Conservation (phyloP, 1,284 basidiomycete species). For the Ustilago crameri region DNA sequence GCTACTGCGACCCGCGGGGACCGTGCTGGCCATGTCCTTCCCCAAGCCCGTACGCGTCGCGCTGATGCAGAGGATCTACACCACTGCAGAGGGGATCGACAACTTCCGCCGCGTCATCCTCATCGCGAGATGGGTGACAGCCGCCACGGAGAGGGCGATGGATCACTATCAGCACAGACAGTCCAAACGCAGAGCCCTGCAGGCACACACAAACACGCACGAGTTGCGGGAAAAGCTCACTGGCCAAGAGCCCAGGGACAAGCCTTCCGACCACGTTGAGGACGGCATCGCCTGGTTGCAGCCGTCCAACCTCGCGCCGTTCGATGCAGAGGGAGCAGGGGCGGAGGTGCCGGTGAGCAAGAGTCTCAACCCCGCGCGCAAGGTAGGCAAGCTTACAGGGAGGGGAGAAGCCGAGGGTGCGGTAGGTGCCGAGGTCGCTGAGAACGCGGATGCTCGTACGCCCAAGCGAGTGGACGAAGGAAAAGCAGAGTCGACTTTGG, state of each 20-base stretch:
- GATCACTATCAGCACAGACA: slow-evolving; percentile 34
- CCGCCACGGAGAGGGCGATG: slow-evolving; percentile 36
- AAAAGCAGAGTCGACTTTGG: neutral
- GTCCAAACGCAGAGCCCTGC: neutral
- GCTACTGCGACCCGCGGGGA: slow-evolving; percentile 23
- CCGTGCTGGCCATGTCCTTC: slow-evolving; percentile 23
- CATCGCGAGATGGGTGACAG: slow-evolving; percentile 39
- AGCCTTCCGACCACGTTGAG: slow-evolving; percentile 14
- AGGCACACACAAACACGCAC: neutral
- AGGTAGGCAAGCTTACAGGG: slow-evolving; percentile 35
- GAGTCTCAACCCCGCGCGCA: slow-evolving; percentile 5
- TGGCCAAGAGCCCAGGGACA: slow-evolving; percentile 23
- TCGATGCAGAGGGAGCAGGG: slow-evolving; percentile 18
- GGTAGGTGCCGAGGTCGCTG: slow-evolving; percentile 31
- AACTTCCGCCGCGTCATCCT: slow-evolving; percentile 44
- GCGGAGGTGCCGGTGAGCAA: slow-evolving; percentile 3
- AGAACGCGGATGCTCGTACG: slow-evolving; percentile 4
- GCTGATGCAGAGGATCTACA: slow-evolving; percentile 50
- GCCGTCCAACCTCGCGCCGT: slow-evolving; percentile 21
- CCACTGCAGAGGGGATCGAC: slow-evolving; percentile 38
- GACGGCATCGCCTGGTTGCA: slow-evolving; percentile 21
- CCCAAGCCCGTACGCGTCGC: slow-evolving; percentile 24
- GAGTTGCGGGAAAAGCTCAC: slow-evolving; percentile 16
- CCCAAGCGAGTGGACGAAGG: neutral
- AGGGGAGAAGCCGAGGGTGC: slow-evolving; percentile 29